phyloP scores from a whole-genome alignment of 2,329 filamentous ascomycete genomes.

The Juglanconis juglandina region DNA sequence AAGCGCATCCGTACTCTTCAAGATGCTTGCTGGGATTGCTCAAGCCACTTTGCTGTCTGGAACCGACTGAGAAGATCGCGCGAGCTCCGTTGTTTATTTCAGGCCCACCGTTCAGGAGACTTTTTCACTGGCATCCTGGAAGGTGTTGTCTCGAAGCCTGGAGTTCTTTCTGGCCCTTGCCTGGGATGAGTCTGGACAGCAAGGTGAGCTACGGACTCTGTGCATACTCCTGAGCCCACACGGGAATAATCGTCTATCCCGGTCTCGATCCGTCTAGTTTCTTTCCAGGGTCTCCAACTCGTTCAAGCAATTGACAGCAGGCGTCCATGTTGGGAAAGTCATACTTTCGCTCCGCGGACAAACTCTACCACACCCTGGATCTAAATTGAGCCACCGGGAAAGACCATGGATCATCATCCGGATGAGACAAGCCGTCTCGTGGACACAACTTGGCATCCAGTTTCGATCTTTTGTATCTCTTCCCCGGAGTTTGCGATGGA shows the following conservation, averaged over 20 bases:
- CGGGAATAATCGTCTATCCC: constrained; percentile 26
- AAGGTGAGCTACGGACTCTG: constrained; percentile 51
- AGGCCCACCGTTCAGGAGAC: constrained; percentile 1
- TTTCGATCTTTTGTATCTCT: not conserved
- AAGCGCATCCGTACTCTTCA: constrained; percentile 19
- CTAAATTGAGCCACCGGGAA: not conserved
- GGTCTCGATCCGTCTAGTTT: not conserved
- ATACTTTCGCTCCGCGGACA: not conserved
- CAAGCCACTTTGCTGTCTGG: constrained; percentile 39
- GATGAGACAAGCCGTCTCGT: constrained; percentile 11
- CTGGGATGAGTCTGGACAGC: constrained; percentile 46
- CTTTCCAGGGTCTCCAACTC: not conserved
- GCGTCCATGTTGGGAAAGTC: not conserved
- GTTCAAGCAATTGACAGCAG: not conserved
- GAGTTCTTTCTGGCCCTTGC: constrained; percentile 25
- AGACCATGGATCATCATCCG: not conserved
- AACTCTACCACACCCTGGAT: not conserved
- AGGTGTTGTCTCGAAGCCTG: constrained; percentile 26
- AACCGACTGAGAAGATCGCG: constrained; percentile 26
- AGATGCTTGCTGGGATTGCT: constrained; percentile 20
- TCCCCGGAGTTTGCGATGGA: constrained; percentile 4
- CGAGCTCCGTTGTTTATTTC: not conserved
- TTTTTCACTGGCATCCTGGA: not conserved
- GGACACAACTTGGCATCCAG: not conserved
- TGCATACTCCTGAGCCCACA: constrained; percentile 48